phyloP scores from a whole-genome alignment of 495 filamentous ascomycete genomes.

The Lophiotrema nucula region DNA sequence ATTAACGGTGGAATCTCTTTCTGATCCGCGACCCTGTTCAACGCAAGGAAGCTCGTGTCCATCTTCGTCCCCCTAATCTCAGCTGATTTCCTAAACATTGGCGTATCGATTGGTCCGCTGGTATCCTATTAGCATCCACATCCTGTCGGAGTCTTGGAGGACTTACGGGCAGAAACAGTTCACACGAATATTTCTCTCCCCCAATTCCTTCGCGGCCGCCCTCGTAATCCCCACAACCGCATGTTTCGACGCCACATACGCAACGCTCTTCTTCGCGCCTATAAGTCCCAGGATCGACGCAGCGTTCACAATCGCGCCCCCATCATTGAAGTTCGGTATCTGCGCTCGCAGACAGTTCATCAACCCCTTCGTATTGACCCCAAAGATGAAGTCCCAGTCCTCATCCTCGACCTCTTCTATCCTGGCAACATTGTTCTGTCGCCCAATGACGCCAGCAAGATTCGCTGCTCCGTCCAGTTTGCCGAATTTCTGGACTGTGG shows the following conservation, averaged over 20 bases:
- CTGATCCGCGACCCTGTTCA: conserved; percentile 28
- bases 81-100: conserved; percentile 25
- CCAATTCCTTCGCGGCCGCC: conserved; percentile 59
- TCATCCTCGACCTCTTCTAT: conserved; percentile 44
- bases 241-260: conserved; percentile 58
- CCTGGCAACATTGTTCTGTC: conserved; percentile 37
- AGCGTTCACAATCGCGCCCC: conserved; percentile 55
- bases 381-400: conserved; percentile 38
- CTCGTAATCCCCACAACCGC: conserved; percentile 59
- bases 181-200: conserved; percentile 53
- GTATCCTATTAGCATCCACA: too few species aligned
- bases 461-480: conserved; percentile 41
- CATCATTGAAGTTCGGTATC: conserved; percentile 26
- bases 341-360: conserved; percentile 39
- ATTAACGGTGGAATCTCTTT: conserved; percentile 36
- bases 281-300: conserved; percentile 54
- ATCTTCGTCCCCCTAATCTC: conserved; percentile 22
- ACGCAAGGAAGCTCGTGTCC: conserved; percentile 10
- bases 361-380: conserved; percentile 38
- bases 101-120: conserved; percentile 35
- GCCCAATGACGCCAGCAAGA: conserved; percentile 48
- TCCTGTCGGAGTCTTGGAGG: too few species aligned
- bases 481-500: conserved; percentile 35
- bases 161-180: conserved; percentile 49
- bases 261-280: conserved; percentile 50